Evolutionary conservation across 192 early-diverging fungal species (phyloP).

Genomic region (Coemansia sp.): DNA sequence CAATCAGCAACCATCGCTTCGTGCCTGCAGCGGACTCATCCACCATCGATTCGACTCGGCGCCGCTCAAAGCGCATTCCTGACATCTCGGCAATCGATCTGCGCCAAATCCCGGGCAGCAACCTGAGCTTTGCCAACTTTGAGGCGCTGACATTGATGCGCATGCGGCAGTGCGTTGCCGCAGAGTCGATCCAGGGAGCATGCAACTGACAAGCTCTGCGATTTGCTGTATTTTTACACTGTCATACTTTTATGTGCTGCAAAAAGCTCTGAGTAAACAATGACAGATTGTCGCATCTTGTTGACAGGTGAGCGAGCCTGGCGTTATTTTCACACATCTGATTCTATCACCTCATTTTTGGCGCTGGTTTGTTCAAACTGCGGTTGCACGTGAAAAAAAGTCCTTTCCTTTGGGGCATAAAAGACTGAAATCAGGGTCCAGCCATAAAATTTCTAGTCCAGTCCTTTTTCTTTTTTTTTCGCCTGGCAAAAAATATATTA

Average conservation of each 20-base stretch:
- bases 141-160: conserved; percentile 48
- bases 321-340: neutral
- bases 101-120: conserved; percentile 28
- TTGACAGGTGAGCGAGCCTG: neutral
- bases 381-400: conserved; percentile 16
- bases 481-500: neutral
- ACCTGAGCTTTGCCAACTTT: conserved; percentile 41
- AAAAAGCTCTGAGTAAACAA: no score
- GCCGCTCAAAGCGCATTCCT: conserved; percentile 10
- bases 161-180: conserved; percentile 30
- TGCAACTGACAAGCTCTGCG: no score
- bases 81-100: conserved; percentile 29
- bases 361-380: neutral
- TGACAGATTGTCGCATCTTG: no score
- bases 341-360: neutral
- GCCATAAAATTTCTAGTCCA: conserved; percentile 9
- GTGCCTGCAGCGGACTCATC: no score
- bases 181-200: no score
- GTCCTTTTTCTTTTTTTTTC: conserved; percentile 7
- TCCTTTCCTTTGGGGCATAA: neutral
- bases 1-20: neutral
- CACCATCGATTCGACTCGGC: neutral
- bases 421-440: conserved; percentile 9
- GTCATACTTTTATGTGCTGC: no score
- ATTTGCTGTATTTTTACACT: no score